phyloP scores from a whole-genome alignment of 164 flowering plant species.

The Annona squamosa region DNA sequence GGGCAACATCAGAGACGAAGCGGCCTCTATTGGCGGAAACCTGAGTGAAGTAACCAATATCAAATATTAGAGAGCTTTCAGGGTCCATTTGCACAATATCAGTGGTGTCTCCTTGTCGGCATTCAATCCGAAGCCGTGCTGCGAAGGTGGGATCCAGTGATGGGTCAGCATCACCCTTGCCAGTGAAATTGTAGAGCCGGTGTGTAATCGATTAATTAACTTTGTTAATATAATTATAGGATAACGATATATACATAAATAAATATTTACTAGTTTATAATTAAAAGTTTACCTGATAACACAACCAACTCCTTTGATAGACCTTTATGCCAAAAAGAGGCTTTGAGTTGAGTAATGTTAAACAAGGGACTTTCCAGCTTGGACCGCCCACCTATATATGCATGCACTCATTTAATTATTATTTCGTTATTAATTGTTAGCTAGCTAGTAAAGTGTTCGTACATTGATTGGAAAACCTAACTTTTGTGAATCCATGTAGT shows the following conservation, averaged over 20 bases:
- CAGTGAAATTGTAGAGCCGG: conserved; percentile 63
- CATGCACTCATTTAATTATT: no score
- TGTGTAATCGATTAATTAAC: neutral
- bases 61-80: conserved; percentile 43
- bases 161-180: conserved; percentile 45
- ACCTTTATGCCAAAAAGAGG: conserved; percentile 27
- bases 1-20: conserved; percentile 48
- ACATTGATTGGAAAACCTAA: no score
- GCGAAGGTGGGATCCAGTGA: conserved; percentile 33
- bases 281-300: conserved; percentile 37
- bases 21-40: conserved; percentile 42
- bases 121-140: conserved; percentile 22
- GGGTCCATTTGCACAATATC: conserved; percentile 52
- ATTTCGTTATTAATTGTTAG: no score
- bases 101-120: conserved; percentile 19
- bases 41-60: conserved; percentile 27
- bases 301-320: conserved; percentile 56
- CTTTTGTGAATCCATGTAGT: no score
- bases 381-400: no score
- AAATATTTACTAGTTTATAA: neutral
- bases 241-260: no score
- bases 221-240: neutral
- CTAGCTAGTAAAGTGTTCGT: no score
- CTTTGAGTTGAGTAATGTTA: conserved; percentile 34
- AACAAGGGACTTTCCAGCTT: conserved; percentile 4